A percentile compares a stretch with the other conserved stretches of the same genome.
Evolutionary conservation across 192 early-diverging fungal genomes (phyloP).

Genomic region (Lunasporangiospora selenospora): DNA sequence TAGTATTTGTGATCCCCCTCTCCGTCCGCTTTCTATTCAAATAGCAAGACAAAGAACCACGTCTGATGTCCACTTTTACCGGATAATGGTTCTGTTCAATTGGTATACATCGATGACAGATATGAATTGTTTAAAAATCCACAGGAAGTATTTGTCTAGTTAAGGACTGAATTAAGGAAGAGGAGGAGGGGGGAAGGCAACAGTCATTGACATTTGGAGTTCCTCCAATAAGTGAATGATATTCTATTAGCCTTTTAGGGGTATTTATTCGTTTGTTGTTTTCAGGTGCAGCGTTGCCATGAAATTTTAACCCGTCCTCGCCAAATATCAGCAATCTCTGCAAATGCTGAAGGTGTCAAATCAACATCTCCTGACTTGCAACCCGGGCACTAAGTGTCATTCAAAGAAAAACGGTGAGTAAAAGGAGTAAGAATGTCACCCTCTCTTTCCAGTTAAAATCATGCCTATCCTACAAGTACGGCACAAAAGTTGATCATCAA

Average conservation of each 20-base stretch:
- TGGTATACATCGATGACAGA: conserved; percentile 1
- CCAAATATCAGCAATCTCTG: conserved; percentile 37
- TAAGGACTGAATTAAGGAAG: no score
- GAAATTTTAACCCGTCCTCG: conserved; percentile 37
- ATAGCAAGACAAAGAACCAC: no score
- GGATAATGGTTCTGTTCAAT: no score
- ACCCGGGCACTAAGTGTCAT: conserved; percentile 34
- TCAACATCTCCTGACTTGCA: conserved; percentile 49
- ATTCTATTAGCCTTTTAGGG: no score
- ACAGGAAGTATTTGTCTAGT: no score
- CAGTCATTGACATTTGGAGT: no score
- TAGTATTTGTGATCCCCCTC: no score
- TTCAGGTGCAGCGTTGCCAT: conserved; percentile 36
- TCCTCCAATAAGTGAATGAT: no score
- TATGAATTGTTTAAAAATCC: no score
- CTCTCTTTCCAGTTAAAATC: background rate
- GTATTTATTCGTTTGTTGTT: conserved; percentile 1
- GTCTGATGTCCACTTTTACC: no score
- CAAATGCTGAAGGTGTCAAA: conserved; percentile 41
- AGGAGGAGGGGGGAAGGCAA: no score
- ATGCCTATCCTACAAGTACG: background rate
- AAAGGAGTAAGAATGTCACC: background rate
- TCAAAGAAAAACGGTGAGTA: background rate
- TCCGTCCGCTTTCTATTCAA: no score
- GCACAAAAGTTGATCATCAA: background rate